These are phyloP conservation scores for Cryptococcus sp. DNA, from an alignment of 1,284 basidiomycete species.

Conservation along the genomic window DNA sequence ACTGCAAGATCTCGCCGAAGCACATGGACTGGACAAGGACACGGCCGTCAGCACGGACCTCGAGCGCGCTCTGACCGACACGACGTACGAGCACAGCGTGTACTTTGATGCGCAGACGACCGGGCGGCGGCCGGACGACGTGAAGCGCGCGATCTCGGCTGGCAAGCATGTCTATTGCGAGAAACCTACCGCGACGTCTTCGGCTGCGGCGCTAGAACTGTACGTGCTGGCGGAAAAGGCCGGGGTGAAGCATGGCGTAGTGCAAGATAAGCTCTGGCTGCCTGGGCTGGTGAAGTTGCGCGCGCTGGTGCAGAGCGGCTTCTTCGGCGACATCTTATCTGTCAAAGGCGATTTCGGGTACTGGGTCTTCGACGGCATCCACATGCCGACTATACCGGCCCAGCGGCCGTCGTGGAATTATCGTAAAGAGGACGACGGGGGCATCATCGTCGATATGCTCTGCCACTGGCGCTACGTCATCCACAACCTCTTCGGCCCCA, in stretches of 20 bases:
- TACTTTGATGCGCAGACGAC: slow-evolving; percentile 31
- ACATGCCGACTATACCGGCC: slow-evolving; percentile 11
- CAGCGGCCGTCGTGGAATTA: slow-evolving; percentile 28
- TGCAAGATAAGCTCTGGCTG: slow-evolving; percentile 29
- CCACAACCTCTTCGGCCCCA: slow-evolving; percentile 25
- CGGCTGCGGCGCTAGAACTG: slow-evolving; percentile 23
- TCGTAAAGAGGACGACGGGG: slow-evolving; percentile 28
- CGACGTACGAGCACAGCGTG: slow-evolving; percentile 1
- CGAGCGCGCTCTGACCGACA: slow-evolving; percentile 18
- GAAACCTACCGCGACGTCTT: slow-evolving; percentile 22
- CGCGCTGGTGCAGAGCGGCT: slow-evolving; percentile 19
- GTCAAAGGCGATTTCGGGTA: slow-evolving; percentile 30
- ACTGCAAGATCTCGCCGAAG: slow-evolving; percentile 21
- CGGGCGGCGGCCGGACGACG: slow-evolving; percentile 20
- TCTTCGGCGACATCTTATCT: slow-evolving; percentile 26
- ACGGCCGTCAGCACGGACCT: slow-evolving; percentile 13
- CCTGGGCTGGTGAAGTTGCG: slow-evolving; percentile 26
- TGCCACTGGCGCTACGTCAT: slow-evolving; percentile 31
- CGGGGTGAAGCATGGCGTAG: slow-evolving; percentile 25
- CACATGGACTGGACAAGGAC: slow-evolving; percentile 16
- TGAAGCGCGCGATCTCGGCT: slow-evolving; percentile 24
- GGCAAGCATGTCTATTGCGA: slow-evolving; percentile 30
- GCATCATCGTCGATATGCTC: slow-evolving; percentile 28
- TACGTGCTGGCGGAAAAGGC: slow-evolving; percentile 18
- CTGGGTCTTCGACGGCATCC: slow-evolving; percentile 26